phyloP scores from a whole-genome alignment of 805 yeast genomes.

The Kockiozyma suomiensis region DNA sequence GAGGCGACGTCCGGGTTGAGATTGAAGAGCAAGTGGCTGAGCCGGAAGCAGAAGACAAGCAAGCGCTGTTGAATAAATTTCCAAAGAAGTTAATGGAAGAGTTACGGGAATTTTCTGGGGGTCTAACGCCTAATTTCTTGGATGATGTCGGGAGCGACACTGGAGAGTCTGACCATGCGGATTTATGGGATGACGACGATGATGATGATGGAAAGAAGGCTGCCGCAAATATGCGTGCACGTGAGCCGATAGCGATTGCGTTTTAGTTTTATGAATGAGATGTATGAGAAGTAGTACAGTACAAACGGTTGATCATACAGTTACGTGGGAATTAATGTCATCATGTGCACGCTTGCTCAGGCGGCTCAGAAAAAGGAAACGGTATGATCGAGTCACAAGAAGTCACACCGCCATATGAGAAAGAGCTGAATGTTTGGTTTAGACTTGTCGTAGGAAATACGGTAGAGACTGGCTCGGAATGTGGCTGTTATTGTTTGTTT shows the following conservation, averaged over 20 bases:
- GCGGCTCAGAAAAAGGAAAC: too few relatives aligned
- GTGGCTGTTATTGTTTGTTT: background rate
- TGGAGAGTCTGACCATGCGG: background rate
- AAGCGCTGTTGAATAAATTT: slow-evolving; percentile 2
- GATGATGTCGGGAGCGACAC: background rate
- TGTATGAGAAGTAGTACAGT: too few relatives aligned
- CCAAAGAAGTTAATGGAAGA: slow-evolving; percentile 23
- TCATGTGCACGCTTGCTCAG: too few relatives aligned
- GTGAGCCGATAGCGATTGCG: background rate
- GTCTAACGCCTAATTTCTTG: slow-evolving; percentile 6
- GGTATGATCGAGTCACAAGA: too few relatives aligned
- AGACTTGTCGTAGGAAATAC: background rate
- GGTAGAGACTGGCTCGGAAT: background rate
- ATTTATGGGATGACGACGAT: slow-evolving; percentile 1
- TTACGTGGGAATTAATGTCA: too few relatives aligned
- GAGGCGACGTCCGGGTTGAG: slow-evolving; percentile 20
- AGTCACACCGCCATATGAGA: too few relatives aligned
- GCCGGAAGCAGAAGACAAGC: background rate
- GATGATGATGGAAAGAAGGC: slow-evolving; percentile 1
- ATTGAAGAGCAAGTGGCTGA: slow-evolving; percentile 11
- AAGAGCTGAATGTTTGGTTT: too few relatives aligned
- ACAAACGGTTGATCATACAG: too few relatives aligned
- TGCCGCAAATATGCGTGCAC: background rate
- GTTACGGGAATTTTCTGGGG: slow-evolving; percentile 29
- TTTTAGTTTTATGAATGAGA: background rate